Evolutionary conservation across 495 filamentous ascomycete species (phyloP), one percentile per base, ranked within the genome.

Genomic region (Aspergillus egyptiacus): DNA sequence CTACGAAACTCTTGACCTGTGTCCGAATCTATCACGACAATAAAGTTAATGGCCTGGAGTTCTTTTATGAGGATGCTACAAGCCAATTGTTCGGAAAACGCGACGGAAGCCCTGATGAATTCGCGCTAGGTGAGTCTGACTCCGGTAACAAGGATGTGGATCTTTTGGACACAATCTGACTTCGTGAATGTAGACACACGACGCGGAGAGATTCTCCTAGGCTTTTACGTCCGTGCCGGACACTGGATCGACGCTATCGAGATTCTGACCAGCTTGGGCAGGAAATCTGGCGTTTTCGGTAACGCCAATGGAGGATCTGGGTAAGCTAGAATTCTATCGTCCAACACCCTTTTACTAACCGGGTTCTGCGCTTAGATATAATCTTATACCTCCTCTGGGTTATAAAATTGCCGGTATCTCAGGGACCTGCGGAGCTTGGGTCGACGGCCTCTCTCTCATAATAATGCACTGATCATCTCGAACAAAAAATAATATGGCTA

Each of bases 241-340:
- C 67, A 79, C 28, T 93, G 88, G 86, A 86, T 96, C 51, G 90
- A 96, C 64, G 93, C 81, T 11, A 80, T 98, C 44, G 88, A 96
- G 61, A 85, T 98, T 48, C 64, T 96, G 59, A 96, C 93, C 6
- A 96, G 85, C 58, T 67, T 86, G 23, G 91, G 90, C 24, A 77
- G 93, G 51, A 86, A 83, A 62, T 96, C 91, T 4, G 81, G 84
- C 34, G 60, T 94, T 32, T 96, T 80, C 74, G 93, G 93, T 13
- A 95, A 95, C 60, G 65, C 83, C 9, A 68, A 70, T 48, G 90
- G 90, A 38, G 91, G 93, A 41, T 85, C 82, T 56, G 81, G 82
- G 93, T 96, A 81, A 62, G 82, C n/a, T 71, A 31, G 4, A 23
- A 13, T 8, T 56, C 42, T 28, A 10, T 9, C 48, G n/a, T 46